A percentile compares a stretch with the other conserved stretches of the same genome.
Evolutionary conservation across 2,329 filamentous ascomycete genomes (phyloP).

Genomic region (Raffaelea albimanens): DNA sequence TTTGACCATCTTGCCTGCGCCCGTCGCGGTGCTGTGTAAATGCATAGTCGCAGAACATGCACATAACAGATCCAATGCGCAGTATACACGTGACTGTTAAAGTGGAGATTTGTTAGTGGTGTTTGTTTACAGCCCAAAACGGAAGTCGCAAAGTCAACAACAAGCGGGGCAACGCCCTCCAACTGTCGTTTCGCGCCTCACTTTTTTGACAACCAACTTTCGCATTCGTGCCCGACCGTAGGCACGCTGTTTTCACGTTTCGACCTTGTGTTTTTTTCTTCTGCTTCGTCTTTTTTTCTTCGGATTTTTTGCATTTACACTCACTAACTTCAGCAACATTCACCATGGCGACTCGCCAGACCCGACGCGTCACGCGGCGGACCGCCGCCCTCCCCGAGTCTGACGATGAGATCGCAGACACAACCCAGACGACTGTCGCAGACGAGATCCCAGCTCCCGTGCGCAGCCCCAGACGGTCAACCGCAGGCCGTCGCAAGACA

Average conservation of each 20-base stretch:
- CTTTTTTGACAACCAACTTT: neutral
- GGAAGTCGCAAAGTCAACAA: slow-evolving; percentile 16
- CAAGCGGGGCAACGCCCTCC: slow-evolving; percentile 13
- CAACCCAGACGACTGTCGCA: slow-evolving; percentile 34
- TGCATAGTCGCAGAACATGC: neutral
- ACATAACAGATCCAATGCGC: neutral
- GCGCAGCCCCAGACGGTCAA: slow-evolving; percentile 32
- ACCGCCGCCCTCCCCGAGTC: slow-evolving; percentile 69
- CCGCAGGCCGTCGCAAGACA: slow-evolving; percentile 26
- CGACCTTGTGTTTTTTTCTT: neutral
- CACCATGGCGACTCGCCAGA: slow-evolving; percentile 31
- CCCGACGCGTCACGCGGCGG: slow-evolving; percentile 49
- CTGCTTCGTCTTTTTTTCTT: neutral
- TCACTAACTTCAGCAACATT: slow-evolving; percentile 1
- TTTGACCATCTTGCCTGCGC: no score
- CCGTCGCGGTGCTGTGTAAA: neutral
- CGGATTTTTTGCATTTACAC: neutral
- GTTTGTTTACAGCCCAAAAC: slow-evolving; percentile 16
- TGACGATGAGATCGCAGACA: slow-evolving; percentile 61
- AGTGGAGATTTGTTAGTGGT: neutral
- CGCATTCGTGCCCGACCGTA: neutral
- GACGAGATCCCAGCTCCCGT: slow-evolving; percentile 62
- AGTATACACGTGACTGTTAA: neutral
- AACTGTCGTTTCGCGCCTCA: neutral
- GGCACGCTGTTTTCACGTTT: neutral